Evolutionary conservation across 2,329 filamentous ascomycete genomes (phyloP), one percentile per base, ranked within the genome.

Genomic region (Talaromyces piceae): DNA sequence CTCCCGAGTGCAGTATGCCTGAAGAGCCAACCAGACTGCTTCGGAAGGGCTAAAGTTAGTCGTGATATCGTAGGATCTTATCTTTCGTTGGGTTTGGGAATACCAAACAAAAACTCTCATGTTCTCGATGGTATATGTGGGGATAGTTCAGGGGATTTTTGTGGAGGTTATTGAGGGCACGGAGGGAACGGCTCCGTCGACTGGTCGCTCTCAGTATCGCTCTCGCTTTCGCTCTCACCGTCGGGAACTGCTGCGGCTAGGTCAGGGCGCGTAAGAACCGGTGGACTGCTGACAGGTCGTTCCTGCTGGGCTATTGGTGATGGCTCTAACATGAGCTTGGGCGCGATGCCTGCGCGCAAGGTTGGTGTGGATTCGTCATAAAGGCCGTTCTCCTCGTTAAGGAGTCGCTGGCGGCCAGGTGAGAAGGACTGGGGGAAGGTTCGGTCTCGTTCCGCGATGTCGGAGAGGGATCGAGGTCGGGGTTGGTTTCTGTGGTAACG

Each of bases 281-380:
- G 52, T 2, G 52, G 52, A 33, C 52, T 54, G 23, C 52, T 54
- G 12, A 50, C 52, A 9, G 52, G 52, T 43, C 52, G 47, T 18
- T 50, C 44, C 37, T 28, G 52, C 5, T 47, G 30, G n/a, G n/a
- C n/a, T 13, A 49, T 16, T 11, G 16, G 22, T 26, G 46, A 27
- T 18, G 11, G 46, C 27, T 28, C 26, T 23, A 27, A 49, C 39
- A 37, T 18, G n/a, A 45, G 37, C 20, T 13, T 3, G 7, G 28
- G 41, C 25, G 7, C 28, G 33, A 22, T 26, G 7, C 20, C 28
- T 49, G 47, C 25, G 3, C 28, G 30, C 12, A 46, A 18, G 37
- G 31, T 37, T 5, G 31, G 31, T 4, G 31, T 37, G 16, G 50
- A 37, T 9, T 45, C 41, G 26, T 49, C 39, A 18, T 33, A 41